These are phyloP conservation scores for Wickerhamiella galacta DNA, from an alignment of 805 yeast genomes.

Conservation along the genomic window DNA sequence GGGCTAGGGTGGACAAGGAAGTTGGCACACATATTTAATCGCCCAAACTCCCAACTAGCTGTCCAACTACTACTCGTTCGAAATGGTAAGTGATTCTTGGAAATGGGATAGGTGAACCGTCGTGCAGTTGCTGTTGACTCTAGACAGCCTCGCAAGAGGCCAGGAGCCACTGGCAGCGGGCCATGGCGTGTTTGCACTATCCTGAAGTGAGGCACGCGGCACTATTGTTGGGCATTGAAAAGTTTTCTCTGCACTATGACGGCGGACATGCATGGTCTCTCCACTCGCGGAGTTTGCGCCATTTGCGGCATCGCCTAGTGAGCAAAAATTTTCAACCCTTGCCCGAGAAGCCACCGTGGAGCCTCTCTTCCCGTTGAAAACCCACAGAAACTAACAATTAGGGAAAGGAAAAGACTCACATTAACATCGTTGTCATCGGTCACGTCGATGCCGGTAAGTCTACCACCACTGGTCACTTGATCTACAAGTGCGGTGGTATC, in stretches of 20 bases:
- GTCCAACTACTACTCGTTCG: conserved; percentile 4
- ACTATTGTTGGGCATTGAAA: not conserved
- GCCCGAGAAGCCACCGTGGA: not conserved
- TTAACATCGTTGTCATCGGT: conserved; percentile 99
- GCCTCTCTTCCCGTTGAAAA: not conserved
- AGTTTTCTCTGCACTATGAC: not conserved
- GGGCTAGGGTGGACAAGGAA: not conserved
- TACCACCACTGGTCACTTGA: conserved; percentile 98
- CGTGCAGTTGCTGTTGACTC: not conserved
- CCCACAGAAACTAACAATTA: conserved; percentile 5
- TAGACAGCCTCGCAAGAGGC: no score
- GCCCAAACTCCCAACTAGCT: not conserved
- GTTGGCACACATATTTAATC: conserved; percentile 3
- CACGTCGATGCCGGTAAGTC: conserved; percentile 99
- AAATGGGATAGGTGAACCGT: not conserved
- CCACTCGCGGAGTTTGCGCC: not conserved
- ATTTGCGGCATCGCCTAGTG: not conserved
- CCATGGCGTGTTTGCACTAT: not conserved
- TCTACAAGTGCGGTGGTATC: conserved; percentile 96
- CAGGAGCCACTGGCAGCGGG: no score
- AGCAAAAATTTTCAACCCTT: not conserved
- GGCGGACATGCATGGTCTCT: not conserved
- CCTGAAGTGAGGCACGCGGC: not conserved
- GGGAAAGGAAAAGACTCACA: conserved; percentile 96
- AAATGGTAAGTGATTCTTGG: conserved; percentile 5